A percentile compares a stretch with the other conserved stretches of the same genome.
These are phyloP conservation scores for Triglochin maritima DNA, from an alignment of 106 monocot genomes.

Conservation along the genomic window DNA sequence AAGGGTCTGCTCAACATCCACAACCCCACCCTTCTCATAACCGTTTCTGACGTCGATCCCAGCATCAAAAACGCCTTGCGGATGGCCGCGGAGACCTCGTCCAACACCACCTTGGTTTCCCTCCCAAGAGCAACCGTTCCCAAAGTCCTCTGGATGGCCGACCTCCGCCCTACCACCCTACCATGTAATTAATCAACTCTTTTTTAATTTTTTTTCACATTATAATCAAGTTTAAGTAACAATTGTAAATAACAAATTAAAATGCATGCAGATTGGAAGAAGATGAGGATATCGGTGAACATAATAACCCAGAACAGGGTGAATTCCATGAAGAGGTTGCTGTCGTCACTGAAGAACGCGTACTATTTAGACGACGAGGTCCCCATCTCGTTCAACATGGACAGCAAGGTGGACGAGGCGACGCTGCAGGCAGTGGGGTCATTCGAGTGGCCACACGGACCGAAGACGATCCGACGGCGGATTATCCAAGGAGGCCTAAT, in stretches of 20 bases:
- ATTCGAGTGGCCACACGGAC: constrained; percentile 74
- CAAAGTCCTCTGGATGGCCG: constrained; percentile 91
- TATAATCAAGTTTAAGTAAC: no score
- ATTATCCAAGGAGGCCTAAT: constrained; percentile 94
- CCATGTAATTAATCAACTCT: constrained; percentile 39
- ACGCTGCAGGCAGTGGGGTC: constrained; percentile 67
- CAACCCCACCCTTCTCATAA: constrained; percentile 70
- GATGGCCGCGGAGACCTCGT: constrained; percentile 56
- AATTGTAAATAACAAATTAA: background rate
- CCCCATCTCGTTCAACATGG: constrained; percentile 88
- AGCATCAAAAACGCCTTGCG: constrained; percentile 67
- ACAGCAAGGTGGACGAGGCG: constrained; percentile 72
- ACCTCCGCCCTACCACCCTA: constrained; percentile 51
- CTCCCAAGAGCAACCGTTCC: constrained; percentile 44
- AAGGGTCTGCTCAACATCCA: constrained; percentile 76
- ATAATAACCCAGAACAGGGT: constrained; percentile 92
- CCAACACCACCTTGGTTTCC: constrained; percentile 47
- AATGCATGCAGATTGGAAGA: constrained; percentile 75
- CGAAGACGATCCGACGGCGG: constrained; percentile 53
- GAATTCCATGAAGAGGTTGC: constrained; percentile 54
- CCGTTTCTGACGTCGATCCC: constrained; percentile 45
- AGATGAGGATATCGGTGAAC: constrained; percentile 76
- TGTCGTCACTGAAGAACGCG: constrained; percentile 60
- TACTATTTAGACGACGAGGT: constrained; percentile 80
- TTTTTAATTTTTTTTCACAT: background rate